Base-by-base conservation (phyloP, 148 eudicot species). In the Rhododendron ferrugineum region DNA sequence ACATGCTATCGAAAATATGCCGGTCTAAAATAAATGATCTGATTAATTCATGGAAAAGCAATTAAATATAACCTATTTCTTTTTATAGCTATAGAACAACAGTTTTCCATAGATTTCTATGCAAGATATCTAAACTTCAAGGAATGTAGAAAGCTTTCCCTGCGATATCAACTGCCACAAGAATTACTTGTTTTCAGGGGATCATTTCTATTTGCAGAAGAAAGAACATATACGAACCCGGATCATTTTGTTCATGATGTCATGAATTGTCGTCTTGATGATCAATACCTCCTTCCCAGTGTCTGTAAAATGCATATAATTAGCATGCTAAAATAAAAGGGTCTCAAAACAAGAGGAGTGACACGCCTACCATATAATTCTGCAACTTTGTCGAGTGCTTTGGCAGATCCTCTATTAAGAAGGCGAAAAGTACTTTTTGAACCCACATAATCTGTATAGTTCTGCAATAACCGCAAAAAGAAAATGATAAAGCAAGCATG, bases 341-440 rank as follows among this genome's bases (percentile, higher is more conserved):
- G 78, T 79, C 23, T 46, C 76, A 16, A 50, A 79, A 78, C 11
- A 87, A 74, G 72, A 64, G 28, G 68, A 87, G 80, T 83, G 68
- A 75, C 56, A 73, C 23, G 49, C 77, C 86, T 92, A 97, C 99
- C 99, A 91, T 97, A 95, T 89, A 97, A 85, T 90, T 95, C 99
- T 72, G 96, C 98, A 87, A 97, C 99, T 95, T 97, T 97, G 86
- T 97, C 98, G 50, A 97, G 98, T 66, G 99, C 99, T 93, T 97
- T 97, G 79, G 99, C 99, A 88, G 99, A 97, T 49, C 99, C 99
- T 88, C 99, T 93, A 85, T 97, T 97, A 70, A 95, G 96, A 80
- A 97, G 96, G 87, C 98, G 99, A 79, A 97, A 97, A 81, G 99
- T 93, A 89, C 98, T 97, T 87, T 94, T 95, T 72, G 93, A 93